These are phyloP conservation scores for Pelargonium myrrhifolium DNA, from an alignment of 441 rosid species.

Conservation along the genomic window DNA sequence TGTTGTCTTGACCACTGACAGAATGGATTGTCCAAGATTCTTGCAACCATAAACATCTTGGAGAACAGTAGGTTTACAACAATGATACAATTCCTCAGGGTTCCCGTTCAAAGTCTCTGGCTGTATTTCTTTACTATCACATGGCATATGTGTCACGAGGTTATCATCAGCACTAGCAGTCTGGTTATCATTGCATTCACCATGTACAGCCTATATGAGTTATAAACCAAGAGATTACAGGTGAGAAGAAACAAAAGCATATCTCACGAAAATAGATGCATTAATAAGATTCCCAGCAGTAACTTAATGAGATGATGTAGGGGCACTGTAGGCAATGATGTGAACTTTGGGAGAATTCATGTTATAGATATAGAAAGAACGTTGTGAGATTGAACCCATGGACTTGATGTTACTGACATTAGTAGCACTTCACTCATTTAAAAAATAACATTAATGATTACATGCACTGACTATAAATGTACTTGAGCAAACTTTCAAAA, in stretches of 20 bases:
- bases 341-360: no score
- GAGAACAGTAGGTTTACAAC: slow-evolving; percentile 1
- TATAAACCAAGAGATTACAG: not conserved
- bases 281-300: no score
- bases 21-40: slow-evolving; percentile 9
- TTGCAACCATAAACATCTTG: slow-evolving; percentile 9
- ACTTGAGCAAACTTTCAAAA: no score
- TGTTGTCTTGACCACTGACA: slow-evolving; percentile 5
- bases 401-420: not conserved
- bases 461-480: no score
- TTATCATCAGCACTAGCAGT: not conserved
- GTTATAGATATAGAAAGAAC: not conserved
- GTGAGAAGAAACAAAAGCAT: not conserved
- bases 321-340: no score
- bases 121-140: slow-evolving; percentile 1
- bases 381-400: not conserved
- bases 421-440: no score
- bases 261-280: no score
- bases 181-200: not conserved
- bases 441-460: no score
- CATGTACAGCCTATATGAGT: slow-evolving; percentile 2
- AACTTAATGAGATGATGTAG: no score
- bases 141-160: not conserved
- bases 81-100: slow-evolving; percentile 9
- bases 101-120: slow-evolving; percentile 5